Conservation (phyloP, 176 grass and related monocot species). For the Cenchrus purpureus region DNA sequence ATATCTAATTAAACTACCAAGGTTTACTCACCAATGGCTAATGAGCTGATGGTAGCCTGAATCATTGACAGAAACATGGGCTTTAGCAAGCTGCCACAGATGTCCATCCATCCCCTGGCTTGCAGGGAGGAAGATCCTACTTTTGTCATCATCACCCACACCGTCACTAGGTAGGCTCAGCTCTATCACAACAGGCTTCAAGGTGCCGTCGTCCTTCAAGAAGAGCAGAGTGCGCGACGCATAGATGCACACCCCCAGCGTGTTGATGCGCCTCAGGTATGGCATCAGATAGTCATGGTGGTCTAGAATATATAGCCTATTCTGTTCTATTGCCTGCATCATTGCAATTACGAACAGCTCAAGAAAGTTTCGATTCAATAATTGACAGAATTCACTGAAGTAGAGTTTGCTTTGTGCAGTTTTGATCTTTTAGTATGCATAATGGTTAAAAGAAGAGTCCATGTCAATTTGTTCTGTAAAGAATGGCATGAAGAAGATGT, state of each 20-base stretch:
- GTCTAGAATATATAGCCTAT: constrained; percentile 74
- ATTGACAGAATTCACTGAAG: not conserved
- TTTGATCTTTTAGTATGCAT: not conserved
- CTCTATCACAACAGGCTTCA: constrained; percentile 76
- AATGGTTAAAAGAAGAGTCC: not conserved
- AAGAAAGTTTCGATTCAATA: not conserved
- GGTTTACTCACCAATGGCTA: constrained; percentile 77
- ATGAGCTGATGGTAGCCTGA: constrained; percentile 98
- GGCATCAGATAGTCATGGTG: constrained; percentile 97
- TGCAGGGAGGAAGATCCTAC: constrained; percentile 64
- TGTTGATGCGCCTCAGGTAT: constrained; percentile 76
- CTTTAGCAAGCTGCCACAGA: constrained; percentile 84
- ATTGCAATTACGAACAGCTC: not conserved
- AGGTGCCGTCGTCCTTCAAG: constrained; percentile 57
- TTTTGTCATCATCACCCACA: constrained; percentile 36
- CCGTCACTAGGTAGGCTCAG: constrained; percentile 55
- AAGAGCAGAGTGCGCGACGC: constrained; percentile 93
- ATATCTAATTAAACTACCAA: not conserved
- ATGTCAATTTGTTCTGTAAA: not conserved
- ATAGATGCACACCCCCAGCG: constrained; percentile 68
- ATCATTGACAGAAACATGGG: constrained; percentile 86
- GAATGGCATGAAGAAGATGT: not conserved
- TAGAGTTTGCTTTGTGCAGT: not conserved
- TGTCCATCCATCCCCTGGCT: constrained; percentile 39
- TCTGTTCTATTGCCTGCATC: constrained; percentile 56